Conservation (phyloP, 768 basidiomycete species). For the Phylloporus sp. region DNA sequence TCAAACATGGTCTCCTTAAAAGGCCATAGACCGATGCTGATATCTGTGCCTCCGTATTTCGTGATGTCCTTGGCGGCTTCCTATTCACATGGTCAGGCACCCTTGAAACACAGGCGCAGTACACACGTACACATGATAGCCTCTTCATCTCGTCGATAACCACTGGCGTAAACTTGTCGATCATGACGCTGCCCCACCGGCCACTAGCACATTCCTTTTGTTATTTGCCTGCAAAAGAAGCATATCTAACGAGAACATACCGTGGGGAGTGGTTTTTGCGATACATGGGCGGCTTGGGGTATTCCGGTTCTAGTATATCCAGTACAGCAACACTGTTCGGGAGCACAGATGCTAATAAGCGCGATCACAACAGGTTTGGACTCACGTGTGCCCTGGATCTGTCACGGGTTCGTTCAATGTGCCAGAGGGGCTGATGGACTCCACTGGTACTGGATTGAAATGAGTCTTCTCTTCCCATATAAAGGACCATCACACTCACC, state of each 20-base stretch:
- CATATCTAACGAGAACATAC: neutral
- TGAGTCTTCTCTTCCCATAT: neutral
- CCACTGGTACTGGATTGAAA: neutral
- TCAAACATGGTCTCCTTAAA: conserved; percentile 15
- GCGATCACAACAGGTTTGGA: neutral
- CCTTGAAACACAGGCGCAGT: neutral
- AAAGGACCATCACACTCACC: neutral
- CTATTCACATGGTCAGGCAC: neutral
- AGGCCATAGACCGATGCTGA: conserved; percentile 10
- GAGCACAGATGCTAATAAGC: neutral
- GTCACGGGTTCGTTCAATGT: neutral
- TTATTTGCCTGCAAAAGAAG: neutral
- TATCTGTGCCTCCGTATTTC: neutral
- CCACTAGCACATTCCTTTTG: neutral
- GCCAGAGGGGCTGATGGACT: neutral
- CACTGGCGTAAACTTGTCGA: conserved; percentile 3
- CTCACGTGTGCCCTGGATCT: neutral
- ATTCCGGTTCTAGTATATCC: neutral
- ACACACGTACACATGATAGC: neutral
- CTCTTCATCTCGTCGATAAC: conserved; percentile 1
- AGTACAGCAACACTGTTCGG: neutral
- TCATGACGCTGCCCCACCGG: conserved; percentile 11
- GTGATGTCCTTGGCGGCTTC: neutral
- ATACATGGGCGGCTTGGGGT: neutral
- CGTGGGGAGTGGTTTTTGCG: neutral